Conservation (phyloP, 768 basidiomycete species). For the Saitozyma sp. region DNA sequence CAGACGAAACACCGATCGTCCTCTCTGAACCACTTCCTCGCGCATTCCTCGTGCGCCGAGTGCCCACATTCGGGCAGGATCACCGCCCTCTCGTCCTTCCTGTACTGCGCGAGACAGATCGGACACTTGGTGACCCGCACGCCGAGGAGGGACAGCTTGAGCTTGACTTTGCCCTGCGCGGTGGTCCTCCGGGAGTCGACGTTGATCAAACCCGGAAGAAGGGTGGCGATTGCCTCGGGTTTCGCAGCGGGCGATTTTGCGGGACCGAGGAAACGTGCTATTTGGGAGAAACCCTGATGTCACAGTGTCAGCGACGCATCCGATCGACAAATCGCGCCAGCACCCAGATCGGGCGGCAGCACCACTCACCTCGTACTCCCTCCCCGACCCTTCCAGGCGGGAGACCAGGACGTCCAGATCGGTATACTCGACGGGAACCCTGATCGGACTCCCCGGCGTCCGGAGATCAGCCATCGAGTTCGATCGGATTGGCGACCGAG, state of each 20-base stretch:
- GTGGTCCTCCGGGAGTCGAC: slow-evolving; percentile 64
- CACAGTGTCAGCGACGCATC: slow-evolving; percentile 14
- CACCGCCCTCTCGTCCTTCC: slow-evolving; percentile 61
- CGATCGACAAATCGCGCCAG: slow-evolving; percentile 2
- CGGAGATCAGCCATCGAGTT: slow-evolving; percentile 9
- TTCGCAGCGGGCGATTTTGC: slow-evolving; percentile 50
- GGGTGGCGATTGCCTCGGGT: slow-evolving; percentile 35
- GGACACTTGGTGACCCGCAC: slow-evolving; percentile 68
- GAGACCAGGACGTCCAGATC: slow-evolving; percentile 68
- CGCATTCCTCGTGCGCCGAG: slow-evolving; percentile 63
- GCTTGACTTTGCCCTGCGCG: slow-evolving; percentile 67
- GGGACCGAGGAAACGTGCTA: slow-evolving; percentile 66
- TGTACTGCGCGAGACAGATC: slow-evolving; percentile 72
- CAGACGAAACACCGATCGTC: slow-evolving; percentile 69
- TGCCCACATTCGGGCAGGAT: slow-evolving; percentile 65
- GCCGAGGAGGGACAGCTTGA: slow-evolving; percentile 68
- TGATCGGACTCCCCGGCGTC: background rate
- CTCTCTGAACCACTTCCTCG: slow-evolving; percentile 64
- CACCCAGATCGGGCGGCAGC: background rate
- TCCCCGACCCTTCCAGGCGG: slow-evolving; percentile 60
- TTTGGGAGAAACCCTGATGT: slow-evolving; percentile 61
- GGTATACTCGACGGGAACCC: slow-evolving; percentile 54
- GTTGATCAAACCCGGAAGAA: slow-evolving; percentile 55
- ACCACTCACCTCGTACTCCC: slow-evolving; percentile 67
- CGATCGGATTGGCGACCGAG: slow-evolving; percentile 1